Evolutionary conservation across 768 basidiomycete species (phyloP).

Genomic region (Boletus huronensis): DNA sequence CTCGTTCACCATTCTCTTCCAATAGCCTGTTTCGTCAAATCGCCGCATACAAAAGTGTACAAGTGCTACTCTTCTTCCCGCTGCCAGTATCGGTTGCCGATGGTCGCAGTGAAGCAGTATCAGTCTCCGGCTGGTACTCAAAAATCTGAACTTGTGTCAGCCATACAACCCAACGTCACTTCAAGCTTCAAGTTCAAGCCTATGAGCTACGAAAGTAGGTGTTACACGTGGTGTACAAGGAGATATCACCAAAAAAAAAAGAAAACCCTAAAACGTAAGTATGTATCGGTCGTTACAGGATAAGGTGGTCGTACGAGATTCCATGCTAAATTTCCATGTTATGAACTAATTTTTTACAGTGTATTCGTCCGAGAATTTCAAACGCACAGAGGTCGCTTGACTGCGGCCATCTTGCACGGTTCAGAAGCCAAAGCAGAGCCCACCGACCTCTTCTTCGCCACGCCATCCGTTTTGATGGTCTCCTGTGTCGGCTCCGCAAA

Average conservation of each 20-base stretch:
- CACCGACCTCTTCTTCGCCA: slow-evolving; percentile 6
- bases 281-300: background rate
- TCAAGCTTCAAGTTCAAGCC: background rate
- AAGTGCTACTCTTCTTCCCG: background rate
- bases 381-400: slow-evolving; percentile 19
- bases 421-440: slow-evolving; percentile 4
- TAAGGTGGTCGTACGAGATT: background rate
- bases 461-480: background rate
- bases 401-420: slow-evolving; percentile 5
- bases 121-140: no score
- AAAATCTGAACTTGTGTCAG: no score
- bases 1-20: background rate
- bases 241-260: background rate
- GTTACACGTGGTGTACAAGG: background rate
- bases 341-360: background rate
- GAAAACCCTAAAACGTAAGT: background rate
- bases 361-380: slow-evolving; percentile 2
- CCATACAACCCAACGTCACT: background rate
- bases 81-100: background rate
- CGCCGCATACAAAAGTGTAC: background rate
- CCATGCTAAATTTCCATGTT: background rate
- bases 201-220: background rate
- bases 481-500: background rate
- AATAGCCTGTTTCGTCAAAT: background rate
- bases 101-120: background rate